A percentile compares a stretch with the other conserved stretches of the same genome.
phyloP scores from a whole-genome alignment of 495 filamentous ascomycete species.

The Talaromyces ruber region DNA sequence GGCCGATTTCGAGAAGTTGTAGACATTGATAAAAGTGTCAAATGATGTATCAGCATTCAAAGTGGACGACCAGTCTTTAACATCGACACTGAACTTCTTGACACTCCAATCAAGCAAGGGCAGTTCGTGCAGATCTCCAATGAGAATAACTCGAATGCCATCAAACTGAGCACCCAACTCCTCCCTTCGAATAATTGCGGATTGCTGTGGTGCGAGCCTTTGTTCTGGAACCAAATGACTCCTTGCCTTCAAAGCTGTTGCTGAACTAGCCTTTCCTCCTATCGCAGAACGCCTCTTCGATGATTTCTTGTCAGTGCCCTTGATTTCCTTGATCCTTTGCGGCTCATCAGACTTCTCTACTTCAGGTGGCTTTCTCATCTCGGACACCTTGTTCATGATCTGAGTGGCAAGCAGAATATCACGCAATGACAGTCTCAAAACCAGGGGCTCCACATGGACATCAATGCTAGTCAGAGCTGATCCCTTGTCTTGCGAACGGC shows the following conservation, averaged over 20 bases:
- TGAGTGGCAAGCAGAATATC: slow-evolving; percentile 92
- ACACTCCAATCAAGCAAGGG: slow-evolving; percentile 91
- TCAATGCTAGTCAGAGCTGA: slow-evolving; percentile 68
- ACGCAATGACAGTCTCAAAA: slow-evolving; percentile 84
- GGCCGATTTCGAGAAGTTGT: slow-evolving; percentile 97
- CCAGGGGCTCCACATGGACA: slow-evolving; percentile 81
- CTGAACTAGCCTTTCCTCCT: not conserved
- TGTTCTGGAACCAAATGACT: slow-evolving; percentile 18
- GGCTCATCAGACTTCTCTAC: slow-evolving; percentile 43
- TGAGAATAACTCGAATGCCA: slow-evolving; percentile 86
- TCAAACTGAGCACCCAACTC: slow-evolving; percentile 77
- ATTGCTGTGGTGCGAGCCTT: slow-evolving; percentile 22
- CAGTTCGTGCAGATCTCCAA: slow-evolving; percentile 90
- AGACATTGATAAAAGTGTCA: slow-evolving; percentile 91
- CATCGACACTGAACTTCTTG: slow-evolving; percentile 74
- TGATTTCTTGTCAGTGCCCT: slow-evolving; percentile 41
- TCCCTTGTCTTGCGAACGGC: slow-evolving; percentile 54
- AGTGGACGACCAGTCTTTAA: slow-evolving; percentile 83
- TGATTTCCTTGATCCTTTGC: slow-evolving; percentile 61
- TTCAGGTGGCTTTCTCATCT: slow-evolving; percentile 50
- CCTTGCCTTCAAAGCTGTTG: slow-evolving; percentile 18
- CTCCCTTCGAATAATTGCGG: slow-evolving; percentile 63
- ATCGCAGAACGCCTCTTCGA: slow-evolving; percentile 41
- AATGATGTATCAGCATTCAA: slow-evolving; percentile 82
- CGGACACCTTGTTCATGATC: slow-evolving; percentile 86